A percentile compares a stretch with the other conserved stretches of the same genome.
Evolutionary conservation across 164 flowering plant genomes (phyloP).

Genomic region (Brasenia schreberi): DNA sequence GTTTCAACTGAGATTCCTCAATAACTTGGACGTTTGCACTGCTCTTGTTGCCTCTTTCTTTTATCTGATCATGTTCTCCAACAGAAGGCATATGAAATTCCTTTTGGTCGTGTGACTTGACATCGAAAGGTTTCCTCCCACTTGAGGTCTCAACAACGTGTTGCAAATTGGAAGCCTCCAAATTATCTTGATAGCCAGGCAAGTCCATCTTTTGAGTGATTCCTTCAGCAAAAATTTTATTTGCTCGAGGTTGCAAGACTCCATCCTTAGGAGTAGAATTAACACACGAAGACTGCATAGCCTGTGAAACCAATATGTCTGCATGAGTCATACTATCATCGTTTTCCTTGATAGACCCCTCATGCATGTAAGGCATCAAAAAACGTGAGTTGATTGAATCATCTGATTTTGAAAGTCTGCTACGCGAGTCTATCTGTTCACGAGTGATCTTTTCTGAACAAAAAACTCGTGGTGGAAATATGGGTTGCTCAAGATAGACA

Average conservation of each 20-base stretch:
- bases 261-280: conserved; percentile 30
- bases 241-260: conserved; percentile 20
- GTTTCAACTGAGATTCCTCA: conserved; percentile 15
- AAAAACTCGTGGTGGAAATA: conserved; percentile 40
- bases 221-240: conserved; percentile 21
- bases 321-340: conserved; percentile 20
- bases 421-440: conserved; percentile 42
- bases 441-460: conserved; percentile 60
- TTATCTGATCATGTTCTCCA: neutral
- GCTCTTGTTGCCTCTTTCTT: neutral
- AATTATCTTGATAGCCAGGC: neutral
- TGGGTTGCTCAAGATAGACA: conserved; percentile 28
- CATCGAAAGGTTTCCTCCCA: neutral
- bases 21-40: conserved; percentile 3
- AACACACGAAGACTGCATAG: conserved; percentile 10
- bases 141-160: neutral
- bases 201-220: conserved; percentile 9
- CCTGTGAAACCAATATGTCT: conserved; percentile 13
- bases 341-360: conserved; percentile 26
- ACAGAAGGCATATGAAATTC: neutral
- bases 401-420: conserved; percentile 70
- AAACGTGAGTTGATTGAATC: conserved; percentile 54
- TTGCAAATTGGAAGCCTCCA: neutral
- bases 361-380: conserved; percentile 26
- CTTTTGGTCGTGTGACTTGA: neutral